Percentiles rank a stretch among this genome's conserved stretches.
These are phyloP conservation scores for Chrysoporthe austroafricana DNA, from an alignment of 2,329 filamentous ascomycete species.

Conservation along the genomic window DNA sequence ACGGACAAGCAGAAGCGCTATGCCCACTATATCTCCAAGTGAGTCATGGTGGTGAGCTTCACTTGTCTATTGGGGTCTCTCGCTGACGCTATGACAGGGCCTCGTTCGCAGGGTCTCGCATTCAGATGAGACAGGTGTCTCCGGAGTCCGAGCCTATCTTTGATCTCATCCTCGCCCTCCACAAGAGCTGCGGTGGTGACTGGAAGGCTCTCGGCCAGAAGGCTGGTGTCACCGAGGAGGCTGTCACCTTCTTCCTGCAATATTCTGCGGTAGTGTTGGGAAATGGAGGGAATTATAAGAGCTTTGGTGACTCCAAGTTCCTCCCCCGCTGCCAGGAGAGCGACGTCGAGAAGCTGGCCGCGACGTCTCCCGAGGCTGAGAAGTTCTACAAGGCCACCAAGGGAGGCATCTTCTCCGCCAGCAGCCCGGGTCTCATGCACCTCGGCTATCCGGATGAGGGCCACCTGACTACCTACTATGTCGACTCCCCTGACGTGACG, in stretches of 20 bases:
- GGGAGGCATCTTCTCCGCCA: constrained; percentile 72
- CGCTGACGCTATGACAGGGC: constrained; percentile 54
- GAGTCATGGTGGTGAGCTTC: constrained; percentile 35
- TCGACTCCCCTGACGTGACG: constrained; percentile 73
- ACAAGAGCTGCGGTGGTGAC: constrained; percentile 68
- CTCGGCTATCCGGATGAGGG: constrained; percentile 75
- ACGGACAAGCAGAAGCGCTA: constrained; percentile 82
- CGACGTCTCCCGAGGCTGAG: constrained; percentile 62
- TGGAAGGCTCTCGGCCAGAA: constrained; percentile 70
- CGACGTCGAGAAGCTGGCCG: constrained; percentile 67
- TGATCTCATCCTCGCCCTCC: constrained; percentile 76
- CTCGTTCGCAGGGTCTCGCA: constrained; percentile 75
- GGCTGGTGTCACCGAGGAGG: constrained; percentile 64
- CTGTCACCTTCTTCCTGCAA: constrained; percentile 72
- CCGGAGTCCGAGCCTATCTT: constrained; percentile 82
- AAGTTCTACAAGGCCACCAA: constrained; percentile 69
- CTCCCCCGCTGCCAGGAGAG: constrained; percentile 71
- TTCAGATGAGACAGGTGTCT: constrained; percentile 80
- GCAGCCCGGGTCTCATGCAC: constrained; percentile 69
- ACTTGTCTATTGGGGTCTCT: constrained; percentile 15
- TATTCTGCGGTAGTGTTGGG: constrained; percentile 80
- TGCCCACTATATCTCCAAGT: constrained; percentile 87
- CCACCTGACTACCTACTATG: constrained; percentile 83
- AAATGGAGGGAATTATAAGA: constrained; percentile 85
- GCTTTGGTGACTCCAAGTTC: constrained; percentile 84